Conservation (phyloP, 495 filamentous ascomycete genomes). For the Aspergillus asperescens region DNA sequence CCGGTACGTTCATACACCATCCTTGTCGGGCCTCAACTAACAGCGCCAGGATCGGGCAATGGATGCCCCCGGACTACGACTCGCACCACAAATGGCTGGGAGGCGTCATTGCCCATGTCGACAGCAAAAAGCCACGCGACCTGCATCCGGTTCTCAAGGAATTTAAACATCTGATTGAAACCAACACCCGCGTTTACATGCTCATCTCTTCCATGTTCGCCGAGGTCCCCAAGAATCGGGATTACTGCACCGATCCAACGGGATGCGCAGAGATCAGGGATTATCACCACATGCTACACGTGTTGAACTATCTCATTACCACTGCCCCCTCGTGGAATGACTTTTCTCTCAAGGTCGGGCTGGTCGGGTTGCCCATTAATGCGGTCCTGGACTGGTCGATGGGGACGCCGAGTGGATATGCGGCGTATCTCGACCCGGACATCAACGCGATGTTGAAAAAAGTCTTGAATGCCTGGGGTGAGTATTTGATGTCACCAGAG, state of each 20-base stretch:
- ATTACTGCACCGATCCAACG: conserved; percentile 57
- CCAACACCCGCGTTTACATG: conserved; percentile 35
- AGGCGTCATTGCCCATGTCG: conserved; percentile 30
- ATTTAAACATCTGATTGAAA: conserved; percentile 45
- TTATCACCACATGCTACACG: conserved; percentile 57
- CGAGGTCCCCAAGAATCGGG: conserved; percentile 52
- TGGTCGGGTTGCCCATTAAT: conserved; percentile 64
- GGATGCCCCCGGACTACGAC: conserved; percentile 33
- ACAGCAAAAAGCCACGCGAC: conserved; percentile 16
- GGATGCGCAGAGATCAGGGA: conserved; percentile 56
- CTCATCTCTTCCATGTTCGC: conserved; percentile 54
- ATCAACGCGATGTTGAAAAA: conserved; percentile 66
- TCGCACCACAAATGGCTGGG: conserved; percentile 34
- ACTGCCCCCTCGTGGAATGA: conserved; percentile 58
- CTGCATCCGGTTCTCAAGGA: conserved; percentile 37
- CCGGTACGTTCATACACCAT: not conserved
- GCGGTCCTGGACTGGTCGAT: conserved; percentile 70
- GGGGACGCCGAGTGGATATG: conserved; percentile 61
- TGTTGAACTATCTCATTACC: conserved; percentile 60
- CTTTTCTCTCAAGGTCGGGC: conserved; percentile 45
- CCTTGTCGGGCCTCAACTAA: not conserved
- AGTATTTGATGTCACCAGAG: conserved; percentile 50
- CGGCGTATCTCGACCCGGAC: conserved; percentile 59
- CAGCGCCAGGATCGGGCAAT: conserved; percentile 25
- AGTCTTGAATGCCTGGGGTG: conserved; percentile 62